Conservation (phyloP, 2,329 filamentous ascomycete genomes). For the Stagonosporopsis cucurbitacearum region DNA sequence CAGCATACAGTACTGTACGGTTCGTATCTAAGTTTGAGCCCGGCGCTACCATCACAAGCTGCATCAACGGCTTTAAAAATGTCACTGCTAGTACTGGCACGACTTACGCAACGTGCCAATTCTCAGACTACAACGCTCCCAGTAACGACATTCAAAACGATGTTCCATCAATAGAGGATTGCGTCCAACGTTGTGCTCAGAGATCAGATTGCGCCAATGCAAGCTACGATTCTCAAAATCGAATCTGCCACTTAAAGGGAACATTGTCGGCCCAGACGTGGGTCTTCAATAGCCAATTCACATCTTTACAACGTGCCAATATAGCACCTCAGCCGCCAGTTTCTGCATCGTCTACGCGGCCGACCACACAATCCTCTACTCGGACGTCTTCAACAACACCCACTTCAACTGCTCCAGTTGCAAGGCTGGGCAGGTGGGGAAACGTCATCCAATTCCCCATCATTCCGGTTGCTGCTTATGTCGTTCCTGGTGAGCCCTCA, state of each 20-base stretch:
- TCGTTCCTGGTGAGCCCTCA: constrained; percentile 28
- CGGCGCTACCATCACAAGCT: background rate
- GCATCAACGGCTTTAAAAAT: background rate
- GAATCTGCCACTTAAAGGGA: background rate
- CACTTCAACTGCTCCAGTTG: background rate
- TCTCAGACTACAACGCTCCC: background rate
- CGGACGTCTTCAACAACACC: background rate
- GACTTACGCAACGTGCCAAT: background rate
- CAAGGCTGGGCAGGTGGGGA: constrained; percentile 7
- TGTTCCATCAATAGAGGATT: background rate
- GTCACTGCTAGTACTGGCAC: background rate
- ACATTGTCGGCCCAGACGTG: background rate
- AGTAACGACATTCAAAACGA: background rate
- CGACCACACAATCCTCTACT: too few relatives aligned
- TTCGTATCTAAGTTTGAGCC: background rate
- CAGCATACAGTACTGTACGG: background rate
- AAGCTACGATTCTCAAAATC: background rate
- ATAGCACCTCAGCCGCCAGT: background rate
- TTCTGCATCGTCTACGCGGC: background rate
- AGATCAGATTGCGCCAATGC: background rate
- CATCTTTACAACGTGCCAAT: background rate
- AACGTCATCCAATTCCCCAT: constrained; percentile 26
- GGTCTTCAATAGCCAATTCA: background rate
- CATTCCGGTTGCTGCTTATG: constrained; percentile 31
- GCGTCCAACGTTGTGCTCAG: background rate